A percentile compares a stretch with the other conserved stretches of the same genome.
These are phyloP conservation scores for Millerozyma miso DNA, from an alignment of 805 yeast species.

Conservation along the genomic window DNA sequence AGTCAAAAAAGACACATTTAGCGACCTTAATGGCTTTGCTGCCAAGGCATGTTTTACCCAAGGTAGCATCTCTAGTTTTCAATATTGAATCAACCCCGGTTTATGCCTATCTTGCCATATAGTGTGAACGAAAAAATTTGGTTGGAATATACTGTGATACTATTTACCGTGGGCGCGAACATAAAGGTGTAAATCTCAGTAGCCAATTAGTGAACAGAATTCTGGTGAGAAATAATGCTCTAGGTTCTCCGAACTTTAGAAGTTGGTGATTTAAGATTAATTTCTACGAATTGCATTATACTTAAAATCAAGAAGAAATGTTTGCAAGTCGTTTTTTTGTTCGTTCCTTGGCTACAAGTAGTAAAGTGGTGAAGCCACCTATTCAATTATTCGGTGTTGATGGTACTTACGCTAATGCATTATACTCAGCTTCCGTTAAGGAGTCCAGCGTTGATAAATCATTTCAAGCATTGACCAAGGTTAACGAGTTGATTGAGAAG, in stretches of 20 bases:
- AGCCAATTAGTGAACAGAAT: constrained; percentile 8
- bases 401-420: constrained; percentile 95
- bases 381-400: constrained; percentile 92
- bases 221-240: constrained; percentile 1
- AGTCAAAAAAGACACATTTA: constrained; percentile 1
- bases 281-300: background rate
- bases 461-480: constrained; percentile 55
- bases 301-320: constrained; percentile 8
- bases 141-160: constrained; percentile 2
- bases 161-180: constrained; percentile 1
- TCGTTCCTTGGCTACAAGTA: constrained; percentile 72
- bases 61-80: constrained; percentile 6
- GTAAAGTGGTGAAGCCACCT: constrained; percentile 71
- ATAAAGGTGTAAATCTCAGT: constrained; percentile 6
- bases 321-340: constrained; percentile 64
- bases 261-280: background rate
- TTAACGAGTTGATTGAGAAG: constrained; percentile 50
- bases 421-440: constrained; percentile 87
- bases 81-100: background rate
- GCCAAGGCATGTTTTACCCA: constrained; percentile 8
- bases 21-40: constrained; percentile 3
- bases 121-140: constrained; percentile 2
- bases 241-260: background rate
- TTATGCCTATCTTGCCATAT: constrained; percentile 1
- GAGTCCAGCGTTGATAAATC: constrained; percentile 71